Evolutionary conservation across 1,284 basidiomycete species (phyloP).

Genomic region (Apiotrichum porosum): DNA sequence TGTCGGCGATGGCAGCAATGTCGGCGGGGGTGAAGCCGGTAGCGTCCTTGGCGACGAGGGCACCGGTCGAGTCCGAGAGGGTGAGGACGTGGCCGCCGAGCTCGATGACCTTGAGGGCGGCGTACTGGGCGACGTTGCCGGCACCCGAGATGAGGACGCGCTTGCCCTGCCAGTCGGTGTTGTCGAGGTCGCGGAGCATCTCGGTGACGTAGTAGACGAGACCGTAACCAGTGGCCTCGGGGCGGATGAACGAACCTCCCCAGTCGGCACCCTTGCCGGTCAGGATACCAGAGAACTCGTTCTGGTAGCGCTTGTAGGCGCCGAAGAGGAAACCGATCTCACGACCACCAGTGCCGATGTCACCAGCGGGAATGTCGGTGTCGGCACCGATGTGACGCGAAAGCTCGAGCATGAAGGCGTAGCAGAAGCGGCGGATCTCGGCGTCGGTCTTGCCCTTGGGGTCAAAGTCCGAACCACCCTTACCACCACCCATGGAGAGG

Average conservation of each 20-base stretch:
- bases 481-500: conserved; percentile 68
- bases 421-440: conserved; percentile 67
- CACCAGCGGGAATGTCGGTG: conserved; percentile 76
- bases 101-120: conserved; percentile 73
- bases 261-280: conserved; percentile 72
- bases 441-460: conserved; percentile 74
- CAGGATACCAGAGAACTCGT: conserved; percentile 71
- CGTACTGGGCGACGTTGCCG: conserved; percentile 71
- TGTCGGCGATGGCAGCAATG: conserved; percentile 57
- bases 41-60: conserved; percentile 56
- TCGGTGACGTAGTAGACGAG: conserved; percentile 71
- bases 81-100: conserved; percentile 69
- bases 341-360: conserved; percentile 65
- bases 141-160: conserved; percentile 67
- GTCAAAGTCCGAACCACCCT: conserved; percentile 70
- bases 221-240: conserved; percentile 68
- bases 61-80: conserved; percentile 73
- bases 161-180: conserved; percentile 55
- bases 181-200: conserved; percentile 50
- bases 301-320: conserved; percentile 68
- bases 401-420: conserved; percentile 68
- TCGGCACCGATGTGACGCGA: conserved; percentile 66
- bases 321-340: conserved; percentile 69
- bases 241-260: conserved; percentile 68
- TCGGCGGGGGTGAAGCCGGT: conserved; percentile 60